Evolutionary conservation across 106 monocot species (phyloP).

Genomic region (Posidonia australis): DNA sequence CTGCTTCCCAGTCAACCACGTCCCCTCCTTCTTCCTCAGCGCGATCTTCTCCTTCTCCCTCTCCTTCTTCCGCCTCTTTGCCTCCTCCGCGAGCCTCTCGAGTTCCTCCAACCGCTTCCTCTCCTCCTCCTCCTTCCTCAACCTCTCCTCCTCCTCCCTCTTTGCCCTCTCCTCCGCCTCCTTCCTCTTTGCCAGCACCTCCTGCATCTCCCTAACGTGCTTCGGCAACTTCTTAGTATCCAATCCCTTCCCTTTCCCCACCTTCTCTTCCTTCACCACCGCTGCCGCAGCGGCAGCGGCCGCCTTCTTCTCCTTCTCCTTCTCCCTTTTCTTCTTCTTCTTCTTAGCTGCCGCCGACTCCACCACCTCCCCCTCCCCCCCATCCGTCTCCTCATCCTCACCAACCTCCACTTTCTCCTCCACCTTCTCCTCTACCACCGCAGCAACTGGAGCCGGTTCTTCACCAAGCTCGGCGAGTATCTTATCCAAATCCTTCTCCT

Average conservation of each 20-base stretch:
- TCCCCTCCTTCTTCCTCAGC: constrained; percentile 78
- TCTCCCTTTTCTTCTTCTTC: constrained; percentile 65
- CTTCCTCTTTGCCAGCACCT: constrained; percentile 64
- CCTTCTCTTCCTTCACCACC: constrained; percentile 35
- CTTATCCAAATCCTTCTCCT: constrained; percentile 63
- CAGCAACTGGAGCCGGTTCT: constrained; percentile 5
- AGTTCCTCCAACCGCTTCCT: constrained; percentile 47
- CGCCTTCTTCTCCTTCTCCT: constrained; percentile 34
- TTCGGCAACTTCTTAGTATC: constrained; percentile 66
- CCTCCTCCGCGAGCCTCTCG: constrained; percentile 75
- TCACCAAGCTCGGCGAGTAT: constrained; percentile 49
- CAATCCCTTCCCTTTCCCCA: constrained; percentile 34
- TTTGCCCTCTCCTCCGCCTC: constrained; percentile 75
- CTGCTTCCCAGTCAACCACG: constrained; percentile 72
- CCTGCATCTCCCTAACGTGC: constrained; percentile 91
- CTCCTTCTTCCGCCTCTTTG: constrained; percentile 80
- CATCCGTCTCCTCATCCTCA: constrained; percentile 49
- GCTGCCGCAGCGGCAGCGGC: constrained; percentile 15
- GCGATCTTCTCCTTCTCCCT: constrained; percentile 79
- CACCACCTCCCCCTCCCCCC: constrained; percentile 29
- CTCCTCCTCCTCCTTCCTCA: constrained; percentile 85
- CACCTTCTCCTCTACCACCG: neutral
- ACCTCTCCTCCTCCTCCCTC: constrained; percentile 80
- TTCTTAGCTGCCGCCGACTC: constrained; percentile 83
- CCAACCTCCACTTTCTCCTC: constrained; percentile 15